Evolutionary conservation across 805 yeast species (phyloP).

Genomic region (Sugiyamaella mastotermitis): DNA sequence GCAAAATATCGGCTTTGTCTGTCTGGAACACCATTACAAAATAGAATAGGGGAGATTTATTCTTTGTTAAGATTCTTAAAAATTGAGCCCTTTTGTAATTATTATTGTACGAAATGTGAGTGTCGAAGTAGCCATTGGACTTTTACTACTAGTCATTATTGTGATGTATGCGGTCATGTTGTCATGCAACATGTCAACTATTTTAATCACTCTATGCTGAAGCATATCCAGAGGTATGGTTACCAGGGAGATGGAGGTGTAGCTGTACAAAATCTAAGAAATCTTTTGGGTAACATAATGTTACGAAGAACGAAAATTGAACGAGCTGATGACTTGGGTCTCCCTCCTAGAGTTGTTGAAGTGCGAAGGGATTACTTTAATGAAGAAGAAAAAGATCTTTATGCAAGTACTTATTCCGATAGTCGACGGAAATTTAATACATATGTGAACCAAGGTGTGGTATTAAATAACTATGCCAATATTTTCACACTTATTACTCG

Average conservation of each 20-base stretch:
- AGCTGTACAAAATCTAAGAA: conserved; percentile 72
- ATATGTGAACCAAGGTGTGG: conserved; percentile 94
- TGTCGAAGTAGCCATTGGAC: conserved; percentile 81
- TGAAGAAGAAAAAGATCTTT: conserved; percentile 91
- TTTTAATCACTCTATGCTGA: conserved; percentile 92
- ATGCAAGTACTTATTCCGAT: conserved; percentile 81
- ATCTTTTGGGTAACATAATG: conserved; percentile 75
- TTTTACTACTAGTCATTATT: conserved; percentile 74
- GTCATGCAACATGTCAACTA: conserved; percentile 95
- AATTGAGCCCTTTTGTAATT: conserved; percentile 78
- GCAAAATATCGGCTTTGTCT: conserved; percentile 84
- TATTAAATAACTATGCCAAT: conserved; percentile 92
- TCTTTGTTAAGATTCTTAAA: conserved; percentile 82
- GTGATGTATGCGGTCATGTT: conserved; percentile 83
- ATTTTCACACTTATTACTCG: conserved; percentile 92
- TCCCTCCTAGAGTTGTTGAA: conserved; percentile 93
- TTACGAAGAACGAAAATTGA: conserved; percentile 91
- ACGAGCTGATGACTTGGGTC: conserved; percentile 93
- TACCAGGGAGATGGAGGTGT: conserved; percentile 70
- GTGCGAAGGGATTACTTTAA: conserved; percentile 83
- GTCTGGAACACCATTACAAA: conserved; percentile 95
- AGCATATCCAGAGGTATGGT: conserved; percentile 85
- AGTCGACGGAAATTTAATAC: conserved; percentile 83
- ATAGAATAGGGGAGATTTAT: conserved; percentile 93
- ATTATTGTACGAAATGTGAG: conserved; percentile 89